A percentile compares a stretch with the other conserved stretches of the same genome.
Conservation (phyloP, 805 yeast species). For the Blastobotrys peoriensis region DNA sequence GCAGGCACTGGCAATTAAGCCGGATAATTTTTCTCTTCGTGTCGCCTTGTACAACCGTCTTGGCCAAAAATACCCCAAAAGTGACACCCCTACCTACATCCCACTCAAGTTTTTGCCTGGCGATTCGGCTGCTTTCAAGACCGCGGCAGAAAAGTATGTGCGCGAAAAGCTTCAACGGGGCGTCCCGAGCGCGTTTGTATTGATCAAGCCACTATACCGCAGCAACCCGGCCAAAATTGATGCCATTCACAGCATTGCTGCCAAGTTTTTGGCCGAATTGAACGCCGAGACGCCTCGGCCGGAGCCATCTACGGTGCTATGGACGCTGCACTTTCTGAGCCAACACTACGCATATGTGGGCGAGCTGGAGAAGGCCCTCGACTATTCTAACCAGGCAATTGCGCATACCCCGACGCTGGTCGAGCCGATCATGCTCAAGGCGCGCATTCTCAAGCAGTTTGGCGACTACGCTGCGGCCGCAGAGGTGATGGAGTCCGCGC, state of each 20-base stretch:
- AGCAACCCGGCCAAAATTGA: slow-evolving; percentile 32
- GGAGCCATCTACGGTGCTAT: slow-evolving; percentile 32
- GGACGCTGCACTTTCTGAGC: slow-evolving; percentile 74
- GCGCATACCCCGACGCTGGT: slow-evolving; percentile 76
- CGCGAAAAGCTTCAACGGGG: slow-evolving; percentile 62
- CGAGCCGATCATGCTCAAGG: slow-evolving; percentile 75
- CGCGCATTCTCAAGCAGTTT: slow-evolving; percentile 67
- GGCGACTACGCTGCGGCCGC: slow-evolving; percentile 63
- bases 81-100: slow-evolving; percentile 72
- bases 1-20: slow-evolving; percentile 48
- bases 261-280: slow-evolving; percentile 37
- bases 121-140: slow-evolving; percentile 45
- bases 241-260: slow-evolving; percentile 48
- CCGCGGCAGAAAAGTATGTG: slow-evolving; percentile 49
- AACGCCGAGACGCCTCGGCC: background rate
- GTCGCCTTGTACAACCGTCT: slow-evolving; percentile 59
- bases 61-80: slow-evolving; percentile 66
- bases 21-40: slow-evolving; percentile 40
- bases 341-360: slow-evolving; percentile 64
- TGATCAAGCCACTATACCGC: slow-evolving; percentile 73
- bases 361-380: slow-evolving; percentile 48
- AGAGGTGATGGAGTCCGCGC: slow-evolving; percentile 59
- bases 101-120: slow-evolving; percentile 49
- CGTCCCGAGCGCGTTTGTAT: slow-evolving; percentile 84
- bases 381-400: slow-evolving; percentile 55